These are phyloP conservation scores for Aureobasidium namibiae DNA, from an alignment of 2,329 filamentous ascomycete genomes.

Conservation along the genomic window DNA sequence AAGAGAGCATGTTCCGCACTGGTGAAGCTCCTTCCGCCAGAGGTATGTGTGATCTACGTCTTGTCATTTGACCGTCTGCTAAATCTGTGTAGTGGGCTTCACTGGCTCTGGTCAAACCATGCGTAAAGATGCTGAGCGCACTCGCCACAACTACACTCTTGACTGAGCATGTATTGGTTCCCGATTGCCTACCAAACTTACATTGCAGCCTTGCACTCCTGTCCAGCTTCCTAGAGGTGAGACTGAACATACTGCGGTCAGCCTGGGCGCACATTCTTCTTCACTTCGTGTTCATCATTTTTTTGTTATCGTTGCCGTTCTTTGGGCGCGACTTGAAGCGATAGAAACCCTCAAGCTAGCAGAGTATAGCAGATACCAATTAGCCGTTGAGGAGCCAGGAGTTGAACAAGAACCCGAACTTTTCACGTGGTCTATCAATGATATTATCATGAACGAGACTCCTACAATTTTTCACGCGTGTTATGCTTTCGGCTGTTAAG, in stretches of 20 bases:
- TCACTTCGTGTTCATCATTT: not conserved
- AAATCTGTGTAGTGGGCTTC: conserved; percentile 65
- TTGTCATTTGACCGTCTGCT: conserved; percentile 18
- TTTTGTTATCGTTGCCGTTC: not conserved
- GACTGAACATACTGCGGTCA: not conserved
- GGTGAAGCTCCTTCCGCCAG: conserved; percentile 77
- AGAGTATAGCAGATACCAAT: not conserved
- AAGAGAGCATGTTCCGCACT: conserved; percentile 95
- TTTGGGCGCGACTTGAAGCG: not conserved
- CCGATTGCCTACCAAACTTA: not conserved
- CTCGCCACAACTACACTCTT: conserved; percentile 70
- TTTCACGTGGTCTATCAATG: not conserved
- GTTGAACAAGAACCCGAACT: not conserved
- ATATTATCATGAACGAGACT: not conserved
- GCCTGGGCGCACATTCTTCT: not conserved
- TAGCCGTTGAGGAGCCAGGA: not conserved
- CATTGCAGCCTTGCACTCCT: not conserved
- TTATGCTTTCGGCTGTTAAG: not conserved
- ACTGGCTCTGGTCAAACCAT: conserved; percentile 91
- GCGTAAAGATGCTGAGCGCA: conserved; percentile 81
- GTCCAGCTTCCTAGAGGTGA: not conserved
- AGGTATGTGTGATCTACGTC: conserved; percentile 50
- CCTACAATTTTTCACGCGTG: not conserved
- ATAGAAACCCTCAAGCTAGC: not conserved
- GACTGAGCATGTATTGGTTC: not conserved